These are phyloP conservation scores for Eutrema heterophyllum DNA, from an alignment of 345 rosid genomes.

Conservation along the genomic window DNA sequence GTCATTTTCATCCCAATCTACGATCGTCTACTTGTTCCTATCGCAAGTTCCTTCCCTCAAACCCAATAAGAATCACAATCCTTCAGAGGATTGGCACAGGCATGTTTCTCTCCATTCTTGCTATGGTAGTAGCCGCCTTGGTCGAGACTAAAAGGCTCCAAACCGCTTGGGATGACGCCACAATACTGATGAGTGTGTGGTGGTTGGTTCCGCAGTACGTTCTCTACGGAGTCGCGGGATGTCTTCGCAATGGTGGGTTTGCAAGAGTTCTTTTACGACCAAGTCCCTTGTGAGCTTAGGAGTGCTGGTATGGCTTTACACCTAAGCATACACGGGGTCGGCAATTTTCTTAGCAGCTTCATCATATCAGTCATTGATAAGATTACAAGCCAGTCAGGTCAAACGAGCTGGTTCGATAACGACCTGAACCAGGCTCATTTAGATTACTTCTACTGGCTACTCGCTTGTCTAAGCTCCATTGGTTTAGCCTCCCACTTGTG, in stretches of 20 bases:
- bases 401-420: slow-evolving; percentile 41
- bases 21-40: slow-evolving; percentile 42
- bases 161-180: slow-evolving; percentile 9
- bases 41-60: slow-evolving; percentile 21
- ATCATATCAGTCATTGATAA: slow-evolving; percentile 39
- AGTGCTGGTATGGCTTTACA: slow-evolving; percentile 51
- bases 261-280: slow-evolving; percentile 56
- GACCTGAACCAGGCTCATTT: slow-evolving; percentile 50
- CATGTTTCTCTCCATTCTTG: slow-evolving; percentile 9
- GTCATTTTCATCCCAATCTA: slow-evolving; percentile 42
- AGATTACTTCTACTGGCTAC: slow-evolving; percentile 49
- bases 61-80: slow-evolving; percentile 29
- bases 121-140: slow-evolving; percentile 32
- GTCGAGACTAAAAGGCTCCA: slow-evolving; percentile 31
- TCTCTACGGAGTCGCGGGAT: slow-evolving; percentile 7
- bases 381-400: slow-evolving; percentile 29
- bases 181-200: slow-evolving; percentile 24
- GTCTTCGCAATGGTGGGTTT: slow-evolving; percentile 51
- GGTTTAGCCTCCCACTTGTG: slow-evolving; percentile 20
- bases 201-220: slow-evolving; percentile 37
- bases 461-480: slow-evolving; percentile 20
- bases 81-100: slow-evolving; percentile 36
- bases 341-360: slow-evolving; percentile 49
- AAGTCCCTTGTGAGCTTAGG: slow-evolving; percentile 42
- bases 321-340: slow-evolving; percentile 48